A percentile compares a stretch with the other conserved stretches of the same genome.
Conservation (phyloP, 2,329 filamentous ascomycete genomes). For the Tolypocladium amazonense region DNA sequence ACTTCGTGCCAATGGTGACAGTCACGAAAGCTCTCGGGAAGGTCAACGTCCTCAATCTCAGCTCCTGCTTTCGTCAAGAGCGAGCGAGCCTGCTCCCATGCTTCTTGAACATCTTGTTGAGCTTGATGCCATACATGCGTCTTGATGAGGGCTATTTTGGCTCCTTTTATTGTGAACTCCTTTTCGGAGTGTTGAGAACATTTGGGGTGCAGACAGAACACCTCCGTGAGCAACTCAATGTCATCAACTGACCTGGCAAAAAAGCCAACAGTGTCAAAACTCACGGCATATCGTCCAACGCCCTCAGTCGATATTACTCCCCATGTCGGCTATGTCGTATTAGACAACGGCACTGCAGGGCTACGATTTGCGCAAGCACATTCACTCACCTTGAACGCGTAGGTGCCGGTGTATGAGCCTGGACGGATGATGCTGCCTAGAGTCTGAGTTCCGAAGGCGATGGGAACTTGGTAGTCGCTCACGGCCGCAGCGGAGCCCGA, state of each 20-base stretch:
- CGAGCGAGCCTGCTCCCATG: constrained; percentile 27
- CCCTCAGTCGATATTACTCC: constrained; percentile 52
- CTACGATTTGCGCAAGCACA: no score
- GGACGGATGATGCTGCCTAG: constrained; percentile 54
- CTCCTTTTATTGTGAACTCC: constrained; percentile 28
- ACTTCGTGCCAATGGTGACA: constrained; percentile 35
- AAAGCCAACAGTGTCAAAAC: constrained; percentile 52
- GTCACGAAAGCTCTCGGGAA: constrained; percentile 37
- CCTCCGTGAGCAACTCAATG: constrained; percentile 41
- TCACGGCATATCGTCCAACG: constrained; percentile 45
- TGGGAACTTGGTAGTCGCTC: constrained; percentile 50
- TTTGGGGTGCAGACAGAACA: constrained; percentile 45
- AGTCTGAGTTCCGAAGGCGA: constrained; percentile 56
- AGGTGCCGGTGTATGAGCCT: constrained; percentile 54
- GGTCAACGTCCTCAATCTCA: constrained; percentile 41
- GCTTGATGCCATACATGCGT: constrained; percentile 41
- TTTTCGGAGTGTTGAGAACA: constrained; percentile 4
- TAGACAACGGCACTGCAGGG: neutral
- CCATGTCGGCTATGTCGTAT: constrained; percentile 41
- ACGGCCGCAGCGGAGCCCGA: constrained; percentile 58
- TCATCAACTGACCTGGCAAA: constrained; percentile 49
- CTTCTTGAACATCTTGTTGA: constrained; percentile 29
- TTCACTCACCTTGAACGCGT: constrained; percentile 39
- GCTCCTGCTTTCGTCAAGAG: constrained; percentile 38
- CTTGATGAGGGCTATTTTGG: constrained; percentile 43